Evolutionary conservation across 2,329 filamentous ascomycete genomes (phyloP), one percentile per base, ranked within the genome.

Genomic region (Fusarium chaquense): DNA sequence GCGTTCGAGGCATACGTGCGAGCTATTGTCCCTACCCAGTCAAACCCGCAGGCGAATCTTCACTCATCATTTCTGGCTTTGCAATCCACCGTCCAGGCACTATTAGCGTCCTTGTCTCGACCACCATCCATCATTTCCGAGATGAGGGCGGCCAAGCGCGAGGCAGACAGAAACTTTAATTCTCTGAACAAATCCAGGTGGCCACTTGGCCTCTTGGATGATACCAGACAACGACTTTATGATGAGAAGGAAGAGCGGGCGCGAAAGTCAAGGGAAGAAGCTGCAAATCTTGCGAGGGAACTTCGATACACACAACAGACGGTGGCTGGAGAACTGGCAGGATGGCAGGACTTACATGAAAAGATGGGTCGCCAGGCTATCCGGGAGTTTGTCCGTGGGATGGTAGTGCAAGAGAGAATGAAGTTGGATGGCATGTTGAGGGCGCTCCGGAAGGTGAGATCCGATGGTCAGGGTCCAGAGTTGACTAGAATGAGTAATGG

Each of bases 291-390:
- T n/a, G 90, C 91, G 0, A 89, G 89, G 53, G 96, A 99, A 79
- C 83, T 99, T 58, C 84, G 93, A 51, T 97, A 96, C 79, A 97
- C 94, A 49, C 95, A 98, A 81, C 93, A 97, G 79, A 93, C 95
- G 16, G 95, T 98, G 26, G 95, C 97, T 9, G 87, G 89, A 3
- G 96, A 99, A 81, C 80, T 99, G 58, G 96, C 96, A 1, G 94
- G 93, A 18, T 99, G 96, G 93, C 94, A 97, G 76, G 93, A 97
- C 41, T 88, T 94, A 82, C 90, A 97, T 75, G 93, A 93, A 71
- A 89, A 87, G 74, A 89, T 93, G 81, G 94, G 92, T 2, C 84
- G 90, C 65, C 87, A 87, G 62, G 92, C 93, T 30, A 87, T 98
- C 65, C 88, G 86, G 70, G 89, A 93, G 47, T 88, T 97, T 72